Conservation (phyloP, 1,284 basidiomycete genomes). For the Taiwanofungus camphoratus region DNA sequence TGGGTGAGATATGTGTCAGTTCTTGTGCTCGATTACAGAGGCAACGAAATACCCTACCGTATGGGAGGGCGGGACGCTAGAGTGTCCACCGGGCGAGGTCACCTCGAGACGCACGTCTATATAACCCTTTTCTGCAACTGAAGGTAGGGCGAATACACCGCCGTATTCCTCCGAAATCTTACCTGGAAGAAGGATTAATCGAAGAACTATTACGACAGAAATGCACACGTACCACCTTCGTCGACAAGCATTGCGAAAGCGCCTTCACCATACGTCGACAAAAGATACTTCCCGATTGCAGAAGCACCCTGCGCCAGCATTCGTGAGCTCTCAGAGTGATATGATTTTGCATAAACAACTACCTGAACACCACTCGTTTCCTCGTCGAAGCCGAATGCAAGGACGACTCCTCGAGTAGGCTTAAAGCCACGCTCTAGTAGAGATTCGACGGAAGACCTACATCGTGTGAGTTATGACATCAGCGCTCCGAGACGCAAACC, state of each 20-base stretch:
- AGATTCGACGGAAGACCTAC: conserved; percentile 46
- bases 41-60: conserved; percentile 33
- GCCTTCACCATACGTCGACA: conserved; percentile 45
- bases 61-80: conserved; percentile 53
- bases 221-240: conserved; percentile 35
- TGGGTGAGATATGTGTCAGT: conserved; percentile 13
- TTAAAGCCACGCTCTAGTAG: conserved; percentile 47
- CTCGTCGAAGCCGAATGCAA: conserved; percentile 71
- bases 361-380: conserved; percentile 51
- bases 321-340: neutral
- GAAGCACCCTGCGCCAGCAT: conserved; percentile 39
- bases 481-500: conserved; percentile 12
- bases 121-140: conserved; percentile 63
- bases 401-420: conserved; percentile 48
- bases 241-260: conserved; percentile 52
- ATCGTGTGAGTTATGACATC: neutral
- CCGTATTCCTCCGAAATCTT: conserved; percentile 32
- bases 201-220: neutral
- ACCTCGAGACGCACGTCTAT: conserved; percentile 50
- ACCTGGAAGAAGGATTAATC: conserved; percentile 21
- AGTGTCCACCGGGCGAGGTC: conserved; percentile 60
- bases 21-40: neutral
- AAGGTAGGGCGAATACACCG: conserved; percentile 41
- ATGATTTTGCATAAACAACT: neutral
- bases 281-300: conserved; percentile 39